Evolutionary conservation across 805 yeast species (phyloP), one percentile per base, ranked within the genome.

Genomic region (Saccharomycopsis synnaedendra): DNA sequence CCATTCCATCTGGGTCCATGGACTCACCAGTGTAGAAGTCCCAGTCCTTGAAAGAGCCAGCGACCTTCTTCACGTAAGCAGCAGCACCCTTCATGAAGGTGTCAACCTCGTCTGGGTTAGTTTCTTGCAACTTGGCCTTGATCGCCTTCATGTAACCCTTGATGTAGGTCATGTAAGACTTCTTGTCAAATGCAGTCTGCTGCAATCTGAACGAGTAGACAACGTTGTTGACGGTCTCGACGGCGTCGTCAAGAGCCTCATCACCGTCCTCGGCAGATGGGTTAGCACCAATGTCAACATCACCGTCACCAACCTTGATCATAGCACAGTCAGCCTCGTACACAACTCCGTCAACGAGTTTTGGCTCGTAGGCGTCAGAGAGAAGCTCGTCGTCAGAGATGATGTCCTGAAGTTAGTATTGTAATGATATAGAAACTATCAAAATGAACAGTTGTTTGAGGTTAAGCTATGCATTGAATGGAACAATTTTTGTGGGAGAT

Each of bases 1-100:
- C 74, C 98, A 93, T 93, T 61, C 83, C 98, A 73, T 93, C 98
- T 70, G 98, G 98, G 81, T 93, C 97, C 98, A 93, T 93, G 67
- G 96, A 85, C 78, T 90, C 97, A 78, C 98, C 97, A 60, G 96
- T 90, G 89, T 73, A 93, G 80, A 93, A 93, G 68, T 93, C 98
- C 95, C 94, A 93, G 81, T 93, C 98, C 68, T 83, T 84, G 93
- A 93, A 93, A 71, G 89, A 83, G 64, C 81, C 84, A 63, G 93
- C 70, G 59, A 93, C 83, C 80, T 93, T 93, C 86, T 93, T 93
- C 72, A 85, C 94, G 80, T 89, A 93, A 61, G 85, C 72, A 61
- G 81, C 77, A 62, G 98, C 98, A 70, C 97, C 97, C 79, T 93
- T 90, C 81, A 90, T 97, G 72, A 93, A 93, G 58, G 69, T 72